Evolutionary conservation across 257 asterid genomes (phyloP), one percentile per base, ranked within the genome.

Genomic region (Solanum pennellii): DNA sequence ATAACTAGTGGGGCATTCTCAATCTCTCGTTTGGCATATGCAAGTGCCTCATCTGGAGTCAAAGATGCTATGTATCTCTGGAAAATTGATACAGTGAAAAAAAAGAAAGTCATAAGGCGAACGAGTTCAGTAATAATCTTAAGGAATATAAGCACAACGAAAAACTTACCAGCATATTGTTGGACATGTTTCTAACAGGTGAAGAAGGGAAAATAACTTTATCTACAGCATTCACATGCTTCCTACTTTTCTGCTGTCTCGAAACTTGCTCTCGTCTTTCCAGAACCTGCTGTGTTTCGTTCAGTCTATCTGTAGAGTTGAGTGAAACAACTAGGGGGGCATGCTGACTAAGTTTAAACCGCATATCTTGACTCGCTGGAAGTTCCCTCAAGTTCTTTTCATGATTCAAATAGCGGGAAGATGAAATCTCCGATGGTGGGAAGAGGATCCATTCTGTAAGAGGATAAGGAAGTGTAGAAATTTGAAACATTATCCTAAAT

Each of bases 21-120:
- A 47, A 94, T 92, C 90, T 95, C 98, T 89, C 88, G 89, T 93
- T 90, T 93, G 87, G 93, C 96, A 85, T 90, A 93, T 88, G 92
- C 95, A 92, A 96, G 99, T 76, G 94, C 94, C 88, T 95, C 98
- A 85, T 93, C 92, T 45, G 98, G 96, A 42, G 92, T 87, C 90
- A 94, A 91, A 37, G 95, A 92, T 44, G 88, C 87, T 80, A 94
- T 65, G 89, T 89, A 71, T 89, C 91, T 96, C 99, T 95, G 91
- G 29, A 42, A 69, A 5, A 44, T 85, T 6, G 5, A 47, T 31
- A 31, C 18, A 86, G n/a, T 5, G 31, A 8, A 89, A 89, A 89
- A 89, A 86, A 29, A 66, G 29, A 65, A 9, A 65, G 82, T 83
- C 31, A 47, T 84, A 69, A 88, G 6, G 82, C 37, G 62, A 39